A percentile compares a stretch with the other conserved stretches of the same genome.
These are phyloP conservation scores for Mortierella sp. DNA, from an alignment of 371 early-diverging fungal species.

Conservation along the genomic window DNA sequence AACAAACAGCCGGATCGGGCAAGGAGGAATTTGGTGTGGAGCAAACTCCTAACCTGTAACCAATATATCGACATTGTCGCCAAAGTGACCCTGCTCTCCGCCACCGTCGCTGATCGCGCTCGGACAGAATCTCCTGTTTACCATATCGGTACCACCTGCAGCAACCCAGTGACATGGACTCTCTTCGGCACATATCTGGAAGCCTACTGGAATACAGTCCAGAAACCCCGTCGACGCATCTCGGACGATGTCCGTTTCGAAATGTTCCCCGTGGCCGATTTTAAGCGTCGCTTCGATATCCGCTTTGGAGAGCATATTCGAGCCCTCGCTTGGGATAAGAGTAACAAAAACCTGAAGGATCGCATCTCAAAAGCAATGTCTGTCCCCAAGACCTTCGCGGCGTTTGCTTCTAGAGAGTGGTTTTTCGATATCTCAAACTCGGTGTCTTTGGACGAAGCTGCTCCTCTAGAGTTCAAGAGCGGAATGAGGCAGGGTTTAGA, in stretches of 20 bases:
- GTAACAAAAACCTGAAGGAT: conserved; percentile 22
- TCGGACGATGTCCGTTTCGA: conserved; percentile 50
- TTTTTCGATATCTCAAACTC: conserved; percentile 44
- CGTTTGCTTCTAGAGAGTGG: conserved; percentile 35
- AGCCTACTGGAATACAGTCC: conserved; percentile 42
- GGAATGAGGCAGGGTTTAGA: conserved; percentile 40
- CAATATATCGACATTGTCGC: conserved; percentile 62
- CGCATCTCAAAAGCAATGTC: conserved; percentile 49
- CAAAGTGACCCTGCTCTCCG: conserved; percentile 50
- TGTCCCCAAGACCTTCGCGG: conserved; percentile 41
- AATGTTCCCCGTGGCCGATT: conserved; percentile 25
- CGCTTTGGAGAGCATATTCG: conserved; percentile 51
- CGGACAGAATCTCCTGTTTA: conserved; percentile 32
- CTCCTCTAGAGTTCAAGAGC: conserved; percentile 35
- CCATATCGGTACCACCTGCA: conserved; percentile 43
- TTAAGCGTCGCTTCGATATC: conserved; percentile 41
- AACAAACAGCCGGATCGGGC: no score
- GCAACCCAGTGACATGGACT: conserved; percentile 53
- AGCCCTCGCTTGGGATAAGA: conserved; percentile 30
- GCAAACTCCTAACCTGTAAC: no score
- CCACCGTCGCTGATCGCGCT: conserved; percentile 31
- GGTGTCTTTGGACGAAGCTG: conserved; percentile 38
- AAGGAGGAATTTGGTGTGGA: no score
- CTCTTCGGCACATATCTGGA: conserved; percentile 36
- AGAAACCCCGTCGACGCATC: conserved; percentile 32